These are phyloP conservation scores for Phytophthora multivora DNA, from an alignment of 352 stramenopile genomes.

Conservation along the genomic window DNA sequence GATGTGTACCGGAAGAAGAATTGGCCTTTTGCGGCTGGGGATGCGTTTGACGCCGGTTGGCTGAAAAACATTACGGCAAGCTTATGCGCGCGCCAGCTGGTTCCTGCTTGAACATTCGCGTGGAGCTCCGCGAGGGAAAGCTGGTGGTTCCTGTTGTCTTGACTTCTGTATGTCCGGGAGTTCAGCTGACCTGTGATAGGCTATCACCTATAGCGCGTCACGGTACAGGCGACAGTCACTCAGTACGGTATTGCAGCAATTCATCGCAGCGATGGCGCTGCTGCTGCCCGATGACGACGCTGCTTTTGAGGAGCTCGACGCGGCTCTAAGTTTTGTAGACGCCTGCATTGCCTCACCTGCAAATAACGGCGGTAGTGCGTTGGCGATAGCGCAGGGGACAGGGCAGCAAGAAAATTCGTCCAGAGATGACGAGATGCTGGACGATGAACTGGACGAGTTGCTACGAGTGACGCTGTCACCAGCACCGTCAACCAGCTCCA, in stretches of 20 bases:
- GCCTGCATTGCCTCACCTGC: conserved; percentile 7
- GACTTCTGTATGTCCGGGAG: conserved; percentile 7
- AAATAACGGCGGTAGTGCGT: not conserved
- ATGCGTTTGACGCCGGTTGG: conserved; percentile 28
- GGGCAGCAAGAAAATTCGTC: conserved; percentile 11
- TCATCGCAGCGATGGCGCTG: conserved; percentile 13
- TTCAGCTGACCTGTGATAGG: too few relatives aligned
- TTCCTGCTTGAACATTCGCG: conserved; percentile 15
- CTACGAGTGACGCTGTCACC: conserved; percentile 13
- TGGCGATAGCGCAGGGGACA: too few relatives aligned
- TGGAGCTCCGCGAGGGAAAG: not conserved
- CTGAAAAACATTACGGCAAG: conserved; percentile 20
- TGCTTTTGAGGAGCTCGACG: conserved; percentile 26
- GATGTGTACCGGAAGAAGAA: conserved; percentile 25
- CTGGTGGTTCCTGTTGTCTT: conserved; percentile 6
- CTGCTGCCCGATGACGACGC: conserved; percentile 25
- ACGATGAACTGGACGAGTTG: conserved; percentile 25
- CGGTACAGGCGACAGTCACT: not conserved
- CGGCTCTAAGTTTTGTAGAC: conserved; percentile 34
- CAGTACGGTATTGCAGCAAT: too few relatives aligned
- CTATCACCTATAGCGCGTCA: too few relatives aligned
- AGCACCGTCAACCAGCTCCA: conserved; percentile 9
- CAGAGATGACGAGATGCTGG: conserved; percentile 10
- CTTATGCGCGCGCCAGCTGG: conserved; percentile 14
- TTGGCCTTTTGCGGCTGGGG: conserved; percentile 3